Evolutionary conservation across 805 yeast species (phyloP).

Genomic region (Teunomyces funiuensis): DNA sequence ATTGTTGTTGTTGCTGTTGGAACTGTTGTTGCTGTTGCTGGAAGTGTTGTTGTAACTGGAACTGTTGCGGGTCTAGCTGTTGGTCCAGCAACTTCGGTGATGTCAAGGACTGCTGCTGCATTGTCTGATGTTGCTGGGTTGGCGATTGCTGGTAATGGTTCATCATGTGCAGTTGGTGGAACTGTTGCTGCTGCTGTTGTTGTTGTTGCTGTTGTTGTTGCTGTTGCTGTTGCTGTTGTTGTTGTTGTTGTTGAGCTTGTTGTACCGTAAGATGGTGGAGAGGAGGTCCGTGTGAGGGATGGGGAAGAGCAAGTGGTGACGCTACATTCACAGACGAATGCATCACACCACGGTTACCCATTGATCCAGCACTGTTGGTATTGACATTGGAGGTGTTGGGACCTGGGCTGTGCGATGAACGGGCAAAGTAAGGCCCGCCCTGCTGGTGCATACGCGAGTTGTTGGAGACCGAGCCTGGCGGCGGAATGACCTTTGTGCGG

Average conservation of each 20-base stretch:
- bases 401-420: constrained; percentile 1
- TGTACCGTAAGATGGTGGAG: constrained; percentile 10
- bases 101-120: constrained; percentile 14
- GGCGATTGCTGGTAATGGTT: constrained; percentile 18
- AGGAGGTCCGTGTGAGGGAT: neutral
- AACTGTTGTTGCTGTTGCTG: constrained; percentile 12
- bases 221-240: neutral
- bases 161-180: constrained; percentile 14
- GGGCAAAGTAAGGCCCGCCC: constrained; percentile 1
- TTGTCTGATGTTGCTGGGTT: constrained; percentile 14
- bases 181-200: constrained; percentile 7
- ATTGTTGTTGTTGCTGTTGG: constrained; percentile 9
- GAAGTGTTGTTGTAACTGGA: constrained; percentile 4
- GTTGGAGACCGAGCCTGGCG: constrained; percentile 2
- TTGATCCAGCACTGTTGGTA: neutral
- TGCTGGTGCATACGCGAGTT: constrained; percentile 3
- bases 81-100: constrained; percentile 14
- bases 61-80: constrained; percentile 12
- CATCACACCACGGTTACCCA: neutral
- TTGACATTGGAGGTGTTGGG: neutral
- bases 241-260: constrained; percentile 9
- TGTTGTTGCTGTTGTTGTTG: constrained; percentile 5
- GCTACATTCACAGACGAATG: constrained; percentile 3
- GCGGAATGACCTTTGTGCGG: constrained; percentile 3
- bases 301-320: constrained; percentile 1